phyloP scores from a whole-genome alignment of 2,329 filamentous ascomycete species.

The Colletotrichum orchidophilum region DNA sequence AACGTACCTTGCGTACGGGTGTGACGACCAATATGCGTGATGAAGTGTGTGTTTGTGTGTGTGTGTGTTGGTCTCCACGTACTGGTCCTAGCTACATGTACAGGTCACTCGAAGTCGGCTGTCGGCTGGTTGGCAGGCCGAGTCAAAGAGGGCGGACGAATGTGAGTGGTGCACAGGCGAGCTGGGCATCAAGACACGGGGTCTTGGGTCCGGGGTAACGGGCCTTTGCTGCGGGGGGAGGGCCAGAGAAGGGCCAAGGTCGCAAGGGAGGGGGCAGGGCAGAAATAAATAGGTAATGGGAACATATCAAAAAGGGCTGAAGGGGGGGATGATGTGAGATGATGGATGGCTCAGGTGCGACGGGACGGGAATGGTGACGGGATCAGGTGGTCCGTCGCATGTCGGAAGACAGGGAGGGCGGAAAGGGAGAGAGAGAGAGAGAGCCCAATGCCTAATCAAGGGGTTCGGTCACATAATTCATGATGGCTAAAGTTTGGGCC shows the following conservation, averaged over 20 bases:
- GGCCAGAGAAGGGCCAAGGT: neutral
- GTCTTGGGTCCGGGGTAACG: slow-evolving; percentile 1
- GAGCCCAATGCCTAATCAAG: neutral
- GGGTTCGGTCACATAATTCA: neutral
- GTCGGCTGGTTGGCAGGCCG: neutral
- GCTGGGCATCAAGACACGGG: neutral
- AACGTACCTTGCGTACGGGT: neutral
- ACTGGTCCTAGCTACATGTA: neutral
- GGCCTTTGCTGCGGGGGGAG: neutral
- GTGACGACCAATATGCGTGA: neutral
- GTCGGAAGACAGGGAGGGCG: neutral
- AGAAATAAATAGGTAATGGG: neutral
- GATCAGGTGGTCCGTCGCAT: slow-evolving; percentile 7
- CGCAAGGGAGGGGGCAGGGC: neutral
- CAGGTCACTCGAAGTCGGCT: neutral
- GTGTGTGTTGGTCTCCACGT: neutral
- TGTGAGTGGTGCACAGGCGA: neutral
- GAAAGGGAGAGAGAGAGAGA: neutral
- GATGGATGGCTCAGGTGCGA: neutral
- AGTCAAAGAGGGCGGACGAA: neutral
- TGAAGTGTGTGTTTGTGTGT: neutral
- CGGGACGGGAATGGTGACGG: slow-evolving; percentile 9
- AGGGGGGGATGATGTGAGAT: neutral
- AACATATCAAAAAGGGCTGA: neutral
- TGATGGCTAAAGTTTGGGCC: neutral